A percentile compares a stretch with the other conserved stretches of the same genome.
Conservation (phyloP, 2,329 filamentous ascomycete species). For the Phaeosphaeriaceae sp. region DNA sequence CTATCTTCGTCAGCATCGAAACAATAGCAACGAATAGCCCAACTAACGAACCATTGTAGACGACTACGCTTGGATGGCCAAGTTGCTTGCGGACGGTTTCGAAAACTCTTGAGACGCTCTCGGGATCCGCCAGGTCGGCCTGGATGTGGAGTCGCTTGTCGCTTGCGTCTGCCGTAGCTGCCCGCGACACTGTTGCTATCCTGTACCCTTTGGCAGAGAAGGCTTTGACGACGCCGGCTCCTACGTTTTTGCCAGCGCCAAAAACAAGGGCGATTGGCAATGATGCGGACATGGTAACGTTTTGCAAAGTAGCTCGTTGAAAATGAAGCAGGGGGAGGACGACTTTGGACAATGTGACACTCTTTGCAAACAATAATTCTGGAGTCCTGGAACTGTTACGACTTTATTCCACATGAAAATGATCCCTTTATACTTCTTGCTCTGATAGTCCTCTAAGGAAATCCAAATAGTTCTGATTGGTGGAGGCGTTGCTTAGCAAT, state of each 20-base stretch:
- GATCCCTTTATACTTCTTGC: no score
- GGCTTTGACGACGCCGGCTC: slow-evolving; percentile 1
- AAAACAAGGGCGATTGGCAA: slow-evolving; percentile 30
- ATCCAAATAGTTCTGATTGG: no score
- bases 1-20: slow-evolving; percentile 4
- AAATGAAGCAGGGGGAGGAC: no score
- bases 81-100: slow-evolving; percentile 46
- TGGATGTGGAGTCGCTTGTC: slow-evolving; percentile 39
- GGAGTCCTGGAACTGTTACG: no score
- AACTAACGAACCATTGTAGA: slow-evolving; percentile 50
- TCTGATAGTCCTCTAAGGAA: no score
- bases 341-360: no score
- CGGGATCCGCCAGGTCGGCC: slow-evolving; percentile 47
- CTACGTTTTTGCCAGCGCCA: slow-evolving; percentile 26
- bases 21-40: neutral
- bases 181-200: slow-evolving; percentile 26
- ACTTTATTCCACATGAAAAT: no score
- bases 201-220: slow-evolving; percentile 27
- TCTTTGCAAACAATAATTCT: no score
- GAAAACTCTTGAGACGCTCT: slow-evolving; percentile 40
- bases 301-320: no score
- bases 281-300: no score
- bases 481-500: no score
- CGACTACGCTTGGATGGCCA: slow-evolving; percentile 48
- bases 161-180: slow-evolving; percentile 22